Evolutionary conservation across 164 flowering plant genomes (phyloP), one percentile per base, ranked within the genome.

Genomic region (Vitis rupestris): DNA sequence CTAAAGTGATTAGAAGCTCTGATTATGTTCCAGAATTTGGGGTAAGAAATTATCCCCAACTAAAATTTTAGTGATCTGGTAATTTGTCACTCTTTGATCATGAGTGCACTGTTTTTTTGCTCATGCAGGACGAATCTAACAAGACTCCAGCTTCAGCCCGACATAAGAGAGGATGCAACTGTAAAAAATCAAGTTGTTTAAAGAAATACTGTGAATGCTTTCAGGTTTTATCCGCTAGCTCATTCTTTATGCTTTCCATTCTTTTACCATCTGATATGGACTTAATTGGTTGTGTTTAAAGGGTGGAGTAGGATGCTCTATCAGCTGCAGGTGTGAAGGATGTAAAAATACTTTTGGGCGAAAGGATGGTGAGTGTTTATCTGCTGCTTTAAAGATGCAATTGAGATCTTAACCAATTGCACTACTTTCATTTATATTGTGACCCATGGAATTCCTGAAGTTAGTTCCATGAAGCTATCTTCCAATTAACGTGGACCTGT

Each of bases 1-100:
- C 97, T 12, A 91, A 89, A 86, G 89, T 90, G 55, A 80, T 88
- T 53, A 76, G 80, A 59, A 75, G 56, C 69, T 54, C 73, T 29
- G 78, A 80, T 56, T 31, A 71, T 64, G 31, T 64, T 63, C 62
- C 74, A 15, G 84, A 82, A n/a, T 49, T 30, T 72, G 81, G 74
- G 87, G 91, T 88, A 48, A 54, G 85, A 65, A 17, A 59, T 13
- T 56, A 15, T 65, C 10, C 10, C n/a, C 57, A 9, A 11, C 6
- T 14, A 53, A 53, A 59, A 49, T 27, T 60, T 50, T 30, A 29
- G 11, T 14, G 10, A 12, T 13, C 31, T 15, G 2, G 9, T 14
- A 9, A 23, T 63, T 50, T 15, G 23, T 6, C 8, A 44, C 23
- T 16, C n/a, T 14, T 59, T 29, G 10, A 49, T 19, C 19, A 47